phyloP scores from a whole-genome alignment of 1,284 basidiomycete genomes.

The Chondrostereum purpureum region DNA sequence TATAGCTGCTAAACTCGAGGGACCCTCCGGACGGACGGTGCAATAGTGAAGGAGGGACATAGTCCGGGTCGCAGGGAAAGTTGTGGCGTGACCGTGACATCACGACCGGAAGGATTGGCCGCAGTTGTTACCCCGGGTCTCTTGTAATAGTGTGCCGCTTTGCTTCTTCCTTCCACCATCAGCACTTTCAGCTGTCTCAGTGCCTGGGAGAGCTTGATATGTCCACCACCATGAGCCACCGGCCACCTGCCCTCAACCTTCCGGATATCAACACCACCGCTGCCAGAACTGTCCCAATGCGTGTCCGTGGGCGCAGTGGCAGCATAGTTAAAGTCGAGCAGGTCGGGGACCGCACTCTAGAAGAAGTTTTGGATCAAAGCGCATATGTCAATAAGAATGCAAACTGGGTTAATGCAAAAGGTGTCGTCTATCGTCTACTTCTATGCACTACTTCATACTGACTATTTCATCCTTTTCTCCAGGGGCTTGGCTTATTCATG shows the following conservation, averaged over 20 bases:
- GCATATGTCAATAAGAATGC: slow-evolving; percentile 90
- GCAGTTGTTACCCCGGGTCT: too few relatives aligned
- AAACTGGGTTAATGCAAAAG: slow-evolving; percentile 98
- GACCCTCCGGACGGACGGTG: slow-evolving; percentile 51
- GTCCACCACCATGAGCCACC: slow-evolving; percentile 32
- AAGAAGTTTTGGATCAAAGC: slow-evolving; percentile 77
- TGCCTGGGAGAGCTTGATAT: neutral
- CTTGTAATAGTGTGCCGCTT: too few relatives aligned
- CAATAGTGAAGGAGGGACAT: slow-evolving; percentile 63
- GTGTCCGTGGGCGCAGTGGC: slow-evolving; percentile 63
- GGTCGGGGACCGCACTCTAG: slow-evolving; percentile 71
- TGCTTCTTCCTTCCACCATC: too few relatives aligned
- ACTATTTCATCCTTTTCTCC: slow-evolving; percentile 3
- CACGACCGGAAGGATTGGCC: neutral
- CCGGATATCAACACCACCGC: slow-evolving; percentile 39
- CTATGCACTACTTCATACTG: neutral
- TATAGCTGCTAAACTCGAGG: slow-evolving; percentile 55
- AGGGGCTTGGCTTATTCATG: slow-evolving; percentile 98
- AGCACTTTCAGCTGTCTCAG: too few relatives aligned
- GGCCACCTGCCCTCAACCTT: slow-evolving; percentile 37
- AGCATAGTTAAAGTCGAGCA: slow-evolving; percentile 88
- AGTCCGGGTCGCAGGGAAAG: too few relatives aligned
- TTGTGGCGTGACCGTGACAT: neutral
- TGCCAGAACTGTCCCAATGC: slow-evolving; percentile 23
- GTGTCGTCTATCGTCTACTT: slow-evolving; percentile 36